phyloP scores from a whole-genome alignment of 2,329 filamentous ascomycete species.

The Ophidiomyces ophidiicola region DNA sequence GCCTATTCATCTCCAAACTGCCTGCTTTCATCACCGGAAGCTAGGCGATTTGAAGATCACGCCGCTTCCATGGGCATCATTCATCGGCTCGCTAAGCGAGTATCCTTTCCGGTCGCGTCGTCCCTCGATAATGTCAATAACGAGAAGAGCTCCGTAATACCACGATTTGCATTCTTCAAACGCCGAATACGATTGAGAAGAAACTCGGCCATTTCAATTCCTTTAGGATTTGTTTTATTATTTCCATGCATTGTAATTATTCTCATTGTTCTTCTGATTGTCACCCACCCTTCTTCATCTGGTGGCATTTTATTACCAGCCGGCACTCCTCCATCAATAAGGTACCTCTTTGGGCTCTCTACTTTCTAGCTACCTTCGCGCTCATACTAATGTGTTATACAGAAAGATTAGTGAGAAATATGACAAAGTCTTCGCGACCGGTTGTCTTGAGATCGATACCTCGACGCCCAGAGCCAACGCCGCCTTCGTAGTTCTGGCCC shows the following conservation, averaged over 20 bases:
- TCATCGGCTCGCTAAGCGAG: constrained; percentile 41
- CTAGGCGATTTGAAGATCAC: not conserved
- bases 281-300: constrained; percentile 72
- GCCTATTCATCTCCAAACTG: not conserved
- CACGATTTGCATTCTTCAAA: constrained; percentile 65
- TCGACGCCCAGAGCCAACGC: constrained; percentile 76
- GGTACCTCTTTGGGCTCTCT: constrained; percentile 44
- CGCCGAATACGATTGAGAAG: constrained; percentile 77
- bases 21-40: constrained; percentile 2
- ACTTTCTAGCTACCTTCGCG: constrained; percentile 6
- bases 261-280: constrained; percentile 78
- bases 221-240: constrained; percentile 79
- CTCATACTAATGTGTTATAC: constrained; percentile 15
- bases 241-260: constrained; percentile 87
- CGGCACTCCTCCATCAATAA: constrained; percentile 75
- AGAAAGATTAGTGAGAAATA: constrained; percentile 96
- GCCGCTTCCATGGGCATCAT: constrained; percentile 40
- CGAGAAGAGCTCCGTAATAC: constrained; percentile 32
- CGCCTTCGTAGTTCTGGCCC: constrained; percentile 85
- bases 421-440: constrained; percentile 89
- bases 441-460: constrained; percentile 66
- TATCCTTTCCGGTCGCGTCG: constrained; percentile 36
- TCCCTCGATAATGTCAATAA: constrained; percentile 35
- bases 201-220: constrained; percentile 85
- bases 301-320: constrained; percentile 77